Percentiles rank a stretch among this genome's conserved stretches.
phyloP scores from a whole-genome alignment of 805 yeast species.

The Scheffersomyces ergatensis region DNA sequence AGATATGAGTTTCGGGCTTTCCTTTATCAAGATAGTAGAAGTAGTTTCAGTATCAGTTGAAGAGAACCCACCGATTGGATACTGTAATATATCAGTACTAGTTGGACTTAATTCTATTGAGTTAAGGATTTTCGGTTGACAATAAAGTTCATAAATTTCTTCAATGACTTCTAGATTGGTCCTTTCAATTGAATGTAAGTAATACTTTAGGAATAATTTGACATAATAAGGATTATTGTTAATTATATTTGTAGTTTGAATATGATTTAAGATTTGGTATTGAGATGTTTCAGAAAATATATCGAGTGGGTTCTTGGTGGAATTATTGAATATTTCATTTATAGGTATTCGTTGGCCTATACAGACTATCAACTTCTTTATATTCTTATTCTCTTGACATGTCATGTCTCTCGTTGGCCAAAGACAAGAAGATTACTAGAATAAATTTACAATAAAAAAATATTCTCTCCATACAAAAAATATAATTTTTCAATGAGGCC shows the following conservation, averaged over 20 bases:
- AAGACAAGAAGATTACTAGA: too few relatives aligned
- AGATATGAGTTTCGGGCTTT: slow-evolving; percentile 62
- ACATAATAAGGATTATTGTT: slow-evolving; percentile 50
- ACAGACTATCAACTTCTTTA: slow-evolving; percentile 2
- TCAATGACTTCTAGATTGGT: slow-evolving; percentile 29
- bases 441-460: too few relatives aligned
- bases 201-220: slow-evolving; percentile 41
- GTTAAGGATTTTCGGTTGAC: slow-evolving; percentile 28
- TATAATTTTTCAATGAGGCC: too few relatives aligned
- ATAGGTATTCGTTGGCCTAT: slow-evolving; percentile 10
- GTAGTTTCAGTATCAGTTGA: slow-evolving; percentile 8
- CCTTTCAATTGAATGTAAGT: slow-evolving; percentile 34
- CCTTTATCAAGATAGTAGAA: slow-evolving; percentile 38
- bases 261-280: background rate
- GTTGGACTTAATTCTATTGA: slow-evolving; percentile 34
- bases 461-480: too few relatives aligned
- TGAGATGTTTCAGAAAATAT: background rate
- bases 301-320: background rate
- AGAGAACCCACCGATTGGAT: slow-evolving; percentile 23
- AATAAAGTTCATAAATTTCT: slow-evolving; percentile 42
- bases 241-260: background rate
- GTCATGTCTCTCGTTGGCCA: too few relatives aligned
- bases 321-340: background rate
- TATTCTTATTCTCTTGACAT: background rate
- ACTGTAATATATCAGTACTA: slow-evolving; percentile 35